phyloP scores from a whole-genome alignment of 2,329 filamentous ascomycete species.

The Leptographium lundbergii region DNA sequence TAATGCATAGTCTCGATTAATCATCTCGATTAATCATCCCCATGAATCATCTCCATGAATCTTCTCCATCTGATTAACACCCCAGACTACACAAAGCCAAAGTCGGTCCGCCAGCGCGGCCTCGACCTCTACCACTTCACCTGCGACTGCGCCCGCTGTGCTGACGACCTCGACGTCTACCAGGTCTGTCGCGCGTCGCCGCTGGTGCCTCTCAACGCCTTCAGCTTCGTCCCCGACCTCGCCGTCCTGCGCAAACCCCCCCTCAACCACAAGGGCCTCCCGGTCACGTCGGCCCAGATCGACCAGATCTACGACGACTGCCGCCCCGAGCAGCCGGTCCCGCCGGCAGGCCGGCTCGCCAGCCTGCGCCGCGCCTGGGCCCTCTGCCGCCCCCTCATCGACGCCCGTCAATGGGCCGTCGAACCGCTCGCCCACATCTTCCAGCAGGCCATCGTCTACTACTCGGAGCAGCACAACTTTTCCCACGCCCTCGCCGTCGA shows the following conservation, averaged over 20 bases:
- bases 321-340: constrained; percentile 9
- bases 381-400: constrained; percentile 24
- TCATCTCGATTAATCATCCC: too few species aligned
- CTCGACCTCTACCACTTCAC: constrained; percentile 39
- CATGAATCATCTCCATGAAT: too few species aligned
- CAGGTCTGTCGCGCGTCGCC: constrained; percentile 32
- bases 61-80: neutral
- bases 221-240: constrained; percentile 31
- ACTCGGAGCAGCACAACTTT: constrained; percentile 28
- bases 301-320: constrained; percentile 21
- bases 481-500: constrained; percentile 31
- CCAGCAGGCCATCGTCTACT: constrained; percentile 31
- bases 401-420: constrained; percentile 30
- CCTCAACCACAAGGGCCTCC: constrained; percentile 14
- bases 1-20: neutral
- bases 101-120: constrained; percentile 26
- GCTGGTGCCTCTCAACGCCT: constrained; percentile 28
- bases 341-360: constrained; percentile 9
- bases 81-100: constrained; percentile 35
- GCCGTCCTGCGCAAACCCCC: constrained; percentile 19
- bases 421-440: constrained; percentile 35
- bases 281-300: constrained; percentile 11
- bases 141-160: constrained; percentile 38
- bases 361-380: constrained; percentile 24
- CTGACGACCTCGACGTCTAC: constrained; percentile 39